phyloP scores from a whole-genome alignment of 257 asterid genomes.

The Solanum chaucha region DNA sequence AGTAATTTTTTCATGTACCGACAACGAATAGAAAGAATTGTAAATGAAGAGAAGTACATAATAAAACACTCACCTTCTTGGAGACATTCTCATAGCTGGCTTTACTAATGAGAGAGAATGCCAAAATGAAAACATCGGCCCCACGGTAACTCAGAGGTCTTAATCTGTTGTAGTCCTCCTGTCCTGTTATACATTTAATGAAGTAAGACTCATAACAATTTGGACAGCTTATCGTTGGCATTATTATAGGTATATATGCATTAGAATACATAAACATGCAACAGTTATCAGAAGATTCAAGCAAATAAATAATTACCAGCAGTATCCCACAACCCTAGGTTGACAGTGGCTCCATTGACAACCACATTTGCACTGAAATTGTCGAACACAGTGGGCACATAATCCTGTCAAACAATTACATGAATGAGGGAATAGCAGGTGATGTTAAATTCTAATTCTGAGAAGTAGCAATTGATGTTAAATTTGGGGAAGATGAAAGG shows the following conservation, averaged over 20 bases:
- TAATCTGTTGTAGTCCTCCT: slow-evolving; percentile 24
- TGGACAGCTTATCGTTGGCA: neutral
- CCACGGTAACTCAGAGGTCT: slow-evolving; percentile 30
- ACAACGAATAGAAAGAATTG: neutral
- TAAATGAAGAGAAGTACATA: neutral
- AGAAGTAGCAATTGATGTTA: neutral
- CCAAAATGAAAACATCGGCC: slow-evolving; percentile 27
- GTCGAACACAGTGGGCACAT: slow-evolving; percentile 26
- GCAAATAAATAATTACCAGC: slow-evolving; percentile 12
- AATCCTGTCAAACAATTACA: slow-evolving; percentile 13
- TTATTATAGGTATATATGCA: neutral
- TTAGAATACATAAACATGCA: neutral
- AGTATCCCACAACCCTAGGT: slow-evolving; percentile 29
- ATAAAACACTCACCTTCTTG: slow-evolving; percentile 9
- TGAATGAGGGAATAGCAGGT: neutral
- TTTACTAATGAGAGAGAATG: slow-evolving; percentile 29
- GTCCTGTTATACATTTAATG: slow-evolving; percentile 10
- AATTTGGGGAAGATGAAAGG: neutral
- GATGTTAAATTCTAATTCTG: neutral
- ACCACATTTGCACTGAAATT: slow-evolving; percentile 30
- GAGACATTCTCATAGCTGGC: slow-evolving; percentile 27
- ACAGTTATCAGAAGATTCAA: neutral
- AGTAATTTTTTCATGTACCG: neutral
- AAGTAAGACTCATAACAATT: neutral
- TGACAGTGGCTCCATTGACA: slow-evolving; percentile 23